Evolutionary conservation across 2,329 filamentous ascomycete genomes (phyloP).

Genomic region (Penicillium carneum): DNA sequence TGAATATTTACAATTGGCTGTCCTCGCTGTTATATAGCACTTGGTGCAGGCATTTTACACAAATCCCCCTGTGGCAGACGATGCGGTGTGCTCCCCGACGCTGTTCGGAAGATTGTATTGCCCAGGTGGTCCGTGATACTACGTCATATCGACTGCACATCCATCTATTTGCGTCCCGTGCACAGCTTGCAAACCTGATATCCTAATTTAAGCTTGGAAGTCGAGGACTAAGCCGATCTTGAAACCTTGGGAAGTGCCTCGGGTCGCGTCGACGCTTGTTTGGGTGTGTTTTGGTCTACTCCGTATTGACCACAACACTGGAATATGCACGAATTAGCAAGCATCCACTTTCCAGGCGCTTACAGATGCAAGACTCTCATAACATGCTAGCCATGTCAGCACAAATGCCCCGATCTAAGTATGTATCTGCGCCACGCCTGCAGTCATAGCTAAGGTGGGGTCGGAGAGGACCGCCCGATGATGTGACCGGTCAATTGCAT

Average conservation of each 20-base stretch:
- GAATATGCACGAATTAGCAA: conserved; percentile 1
- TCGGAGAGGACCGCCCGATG: conserved; percentile 20
- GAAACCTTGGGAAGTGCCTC: background rate
- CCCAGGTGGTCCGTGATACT: conserved; percentile 25
- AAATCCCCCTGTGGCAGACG: background rate
- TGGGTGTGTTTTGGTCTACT: background rate
- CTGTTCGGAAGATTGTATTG: conserved; percentile 11
- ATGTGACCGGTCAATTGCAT: conserved; percentile 37
- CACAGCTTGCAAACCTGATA: conserved; percentile 16
- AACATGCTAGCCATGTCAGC: conserved; percentile 14
- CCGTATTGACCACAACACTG: background rate
- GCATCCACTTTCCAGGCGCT: conserved; percentile 5
- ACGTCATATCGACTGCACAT: conserved; percentile 29
- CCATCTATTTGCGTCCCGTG: conserved; percentile 13
- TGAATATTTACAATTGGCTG: background rate
- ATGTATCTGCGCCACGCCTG: conserved; percentile 24
- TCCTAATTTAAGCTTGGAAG: background rate
- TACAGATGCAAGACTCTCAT: conserved; percentile 18
- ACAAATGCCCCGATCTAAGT: conserved; percentile 22
- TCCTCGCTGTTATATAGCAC: background rate
- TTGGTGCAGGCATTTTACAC: background rate
- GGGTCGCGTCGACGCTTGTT: background rate
- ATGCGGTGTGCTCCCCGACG: conserved; percentile 8
- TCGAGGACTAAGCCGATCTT: background rate
- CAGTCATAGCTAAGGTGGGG: conserved; percentile 28